phyloP scores from a whole-genome alignment of 352 stramenopile genomes.

The Pythium aphanidermatum region DNA sequence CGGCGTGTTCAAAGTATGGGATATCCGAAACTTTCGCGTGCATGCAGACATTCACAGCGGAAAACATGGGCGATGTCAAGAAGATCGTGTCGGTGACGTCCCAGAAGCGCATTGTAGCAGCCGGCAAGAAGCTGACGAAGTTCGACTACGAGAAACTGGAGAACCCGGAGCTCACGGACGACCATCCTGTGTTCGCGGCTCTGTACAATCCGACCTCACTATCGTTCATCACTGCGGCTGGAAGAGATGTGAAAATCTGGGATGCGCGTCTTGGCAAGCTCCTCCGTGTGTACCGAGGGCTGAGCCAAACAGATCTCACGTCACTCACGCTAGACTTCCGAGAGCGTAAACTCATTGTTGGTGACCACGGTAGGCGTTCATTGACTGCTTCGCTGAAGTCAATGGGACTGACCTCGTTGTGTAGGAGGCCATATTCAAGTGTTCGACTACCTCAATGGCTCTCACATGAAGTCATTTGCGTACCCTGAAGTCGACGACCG shows the following conservation, averaged over 20 bases:
- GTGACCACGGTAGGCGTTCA: conserved; percentile 60
- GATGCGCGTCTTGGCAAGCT: conserved; percentile 78
- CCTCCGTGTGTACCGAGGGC: conserved; percentile 62
- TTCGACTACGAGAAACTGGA: conserved; percentile 88
- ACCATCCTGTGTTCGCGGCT: conserved; percentile 69
- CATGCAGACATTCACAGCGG: conserved; percentile 83
- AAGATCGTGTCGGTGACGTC: conserved; percentile 63
- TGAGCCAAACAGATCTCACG: conserved; percentile 72
- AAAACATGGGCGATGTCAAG: conserved; percentile 66
- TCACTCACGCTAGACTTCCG: conserved; percentile 74
- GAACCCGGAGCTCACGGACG: conserved; percentile 82
- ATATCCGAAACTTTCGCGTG: conserved; percentile 88
- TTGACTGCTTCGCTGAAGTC: too few relatives aligned
- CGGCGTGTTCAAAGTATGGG: conserved; percentile 86
- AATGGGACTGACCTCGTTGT: too few relatives aligned
- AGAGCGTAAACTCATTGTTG: conserved; percentile 84
- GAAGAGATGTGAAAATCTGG: conserved; percentile 85
- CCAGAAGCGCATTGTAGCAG: conserved; percentile 71
- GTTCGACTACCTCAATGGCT: conserved; percentile 87
- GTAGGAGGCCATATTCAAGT: conserved; percentile 65
- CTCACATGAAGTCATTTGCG: conserved; percentile 82
- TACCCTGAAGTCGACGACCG: conserved; percentile 59
- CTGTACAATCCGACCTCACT: conserved; percentile 85
- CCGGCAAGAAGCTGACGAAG: conserved; percentile 67
- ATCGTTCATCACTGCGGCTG: conserved; percentile 80